Percentiles rank a stretch among this genome's conserved stretches.
These are phyloP conservation scores for Seiridium cupressi DNA, from an alignment of 2,329 filamentous ascomycete genomes.

Conservation along the genomic window DNA sequence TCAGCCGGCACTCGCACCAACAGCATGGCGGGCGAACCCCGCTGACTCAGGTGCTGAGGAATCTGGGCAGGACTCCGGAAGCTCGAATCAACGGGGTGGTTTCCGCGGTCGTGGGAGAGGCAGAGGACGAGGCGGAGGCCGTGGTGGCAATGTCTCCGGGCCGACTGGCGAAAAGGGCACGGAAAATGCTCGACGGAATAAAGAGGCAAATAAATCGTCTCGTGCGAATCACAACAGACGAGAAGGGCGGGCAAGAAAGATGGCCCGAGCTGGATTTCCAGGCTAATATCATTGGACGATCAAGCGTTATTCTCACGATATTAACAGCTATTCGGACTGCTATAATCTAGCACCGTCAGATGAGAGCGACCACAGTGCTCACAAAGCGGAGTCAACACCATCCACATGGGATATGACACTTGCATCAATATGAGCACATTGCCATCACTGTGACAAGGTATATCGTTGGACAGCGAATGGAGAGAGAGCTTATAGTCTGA, in stretches of 20 bases:
- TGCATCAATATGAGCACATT: no score
- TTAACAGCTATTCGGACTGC: no score
- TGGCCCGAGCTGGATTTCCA: slow-evolving; percentile 51
- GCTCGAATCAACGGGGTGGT: slow-evolving; percentile 36
- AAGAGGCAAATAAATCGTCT: slow-evolving; percentile 80
- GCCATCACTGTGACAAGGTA: no score
- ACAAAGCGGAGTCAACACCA: no score
- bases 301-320: no score
- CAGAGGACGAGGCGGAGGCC: slow-evolving; percentile 45
- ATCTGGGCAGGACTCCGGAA: slow-evolving; percentile 43
- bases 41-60: slow-evolving; percentile 57
- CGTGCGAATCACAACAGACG: slow-evolving; percentile 84
- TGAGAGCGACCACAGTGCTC: no score
- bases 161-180: slow-evolving; percentile 69
- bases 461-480: no score
- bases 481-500: no score
- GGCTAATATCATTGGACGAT: slow-evolving; percentile 9
- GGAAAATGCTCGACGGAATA: slow-evolving; percentile 67
- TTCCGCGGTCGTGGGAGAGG: slow-evolving; percentile 41
- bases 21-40: slow-evolving; percentile 60
- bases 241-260: slow-evolving; percentile 66
- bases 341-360: no score
- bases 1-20: slow-evolving; percentile 64
- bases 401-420: no score
- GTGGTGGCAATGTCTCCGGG: slow-evolving; percentile 62